These are phyloP conservation scores for Rutstroemia sp. DNA, from an alignment of 2,329 filamentous ascomycete genomes.

Conservation along the genomic window DNA sequence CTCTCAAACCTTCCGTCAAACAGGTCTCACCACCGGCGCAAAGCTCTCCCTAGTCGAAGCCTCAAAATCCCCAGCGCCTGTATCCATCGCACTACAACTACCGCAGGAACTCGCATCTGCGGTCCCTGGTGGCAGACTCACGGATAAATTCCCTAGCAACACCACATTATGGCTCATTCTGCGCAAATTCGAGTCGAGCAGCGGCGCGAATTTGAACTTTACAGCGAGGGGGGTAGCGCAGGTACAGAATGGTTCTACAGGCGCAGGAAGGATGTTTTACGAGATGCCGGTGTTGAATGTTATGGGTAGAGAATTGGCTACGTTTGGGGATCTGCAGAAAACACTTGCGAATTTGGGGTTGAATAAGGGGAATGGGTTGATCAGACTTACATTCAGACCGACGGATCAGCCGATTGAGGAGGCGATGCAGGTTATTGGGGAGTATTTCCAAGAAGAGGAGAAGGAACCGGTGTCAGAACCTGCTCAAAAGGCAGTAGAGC, in stretches of 20 bases:
- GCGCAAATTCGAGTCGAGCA: slow-evolving; percentile 74
- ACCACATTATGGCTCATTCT: slow-evolving; percentile 85
- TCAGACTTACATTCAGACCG: slow-evolving; percentile 69
- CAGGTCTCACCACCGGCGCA: slow-evolving; percentile 75
- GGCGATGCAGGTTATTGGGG: slow-evolving; percentile 73
- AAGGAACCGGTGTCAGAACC: slow-evolving; percentile 7
- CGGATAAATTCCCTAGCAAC: slow-evolving; percentile 81
- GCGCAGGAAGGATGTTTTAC: slow-evolving; percentile 73
- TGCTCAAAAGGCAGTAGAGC: slow-evolving; percentile 10
- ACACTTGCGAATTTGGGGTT: slow-evolving; percentile 80
- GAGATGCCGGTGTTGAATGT: slow-evolving; percentile 80
- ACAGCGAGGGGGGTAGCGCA: slow-evolving; percentile 74
- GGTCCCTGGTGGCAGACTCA: slow-evolving; percentile 59
- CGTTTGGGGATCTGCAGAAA: slow-evolving; percentile 79
- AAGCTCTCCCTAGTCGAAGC: slow-evolving; percentile 87
- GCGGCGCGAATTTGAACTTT: slow-evolving; percentile 62
- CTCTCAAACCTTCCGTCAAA: slow-evolving; percentile 74
- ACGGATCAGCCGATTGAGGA: slow-evolving; percentile 76
- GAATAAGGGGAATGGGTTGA: slow-evolving; percentile 72
- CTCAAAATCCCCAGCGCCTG: slow-evolving; percentile 75
- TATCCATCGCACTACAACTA: slow-evolving; percentile 84
- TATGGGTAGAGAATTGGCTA: slow-evolving; percentile 70
- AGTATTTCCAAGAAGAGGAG: slow-evolving; percentile 52
- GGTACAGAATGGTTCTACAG: slow-evolving; percentile 42
- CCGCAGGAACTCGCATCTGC: slow-evolving; percentile 61